Evolutionary conservation across 139 green algal genomes (phyloP), one percentile per base, ranked within the genome.

Genomic region (Gonium pectorale): DNA sequence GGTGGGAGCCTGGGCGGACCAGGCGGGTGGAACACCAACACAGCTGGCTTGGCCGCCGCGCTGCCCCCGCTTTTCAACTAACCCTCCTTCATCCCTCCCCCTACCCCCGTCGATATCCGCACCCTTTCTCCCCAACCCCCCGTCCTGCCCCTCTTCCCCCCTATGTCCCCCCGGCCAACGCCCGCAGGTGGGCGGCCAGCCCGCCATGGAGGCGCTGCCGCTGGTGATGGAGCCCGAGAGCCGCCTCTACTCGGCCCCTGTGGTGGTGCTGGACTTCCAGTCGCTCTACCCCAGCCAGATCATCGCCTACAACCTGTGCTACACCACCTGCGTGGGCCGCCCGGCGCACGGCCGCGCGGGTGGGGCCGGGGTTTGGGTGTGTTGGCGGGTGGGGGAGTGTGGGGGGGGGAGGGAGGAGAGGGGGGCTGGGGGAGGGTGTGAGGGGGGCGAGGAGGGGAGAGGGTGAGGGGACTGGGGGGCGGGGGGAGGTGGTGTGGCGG

Each of bases 271-370:
- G 77, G 97, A 99, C 90, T 99, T 99, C 87, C 96, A 99, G 91
- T 96, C 91, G 15, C 96, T 99, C 22, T 99, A 99, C 90, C 97
- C 97, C 38, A 98, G 94, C 52, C 92, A 70, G 70, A 91, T 99
- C 80, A 99, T 99, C 74, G 97, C 97, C 5, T 98, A 99, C 94
- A 99, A 99, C 91, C 93, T 99, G 21, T 99, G 97, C 94, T 99
- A 95, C 93, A 94, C 87, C 44, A 99, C 97, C 13, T 95, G 90
- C 78, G 24, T 99, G 31, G 97, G 97, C 29, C 86, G 92, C 0
- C 90, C 93, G 2, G 22, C 71, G 8, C 95, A 98, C 74, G 89
- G 85, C 5, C 49, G 70, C 0, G 88, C 90, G 19, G 78, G 87
- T 80, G 67, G 43, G 72, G n/a, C n/a, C n/a, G n/a, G n/a, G n/a